Evolutionary conservation across 2,329 filamentous ascomycete genomes (phyloP), one percentile per base, ranked within the genome.

Genomic region (Trichoderma cornu-damae): DNA sequence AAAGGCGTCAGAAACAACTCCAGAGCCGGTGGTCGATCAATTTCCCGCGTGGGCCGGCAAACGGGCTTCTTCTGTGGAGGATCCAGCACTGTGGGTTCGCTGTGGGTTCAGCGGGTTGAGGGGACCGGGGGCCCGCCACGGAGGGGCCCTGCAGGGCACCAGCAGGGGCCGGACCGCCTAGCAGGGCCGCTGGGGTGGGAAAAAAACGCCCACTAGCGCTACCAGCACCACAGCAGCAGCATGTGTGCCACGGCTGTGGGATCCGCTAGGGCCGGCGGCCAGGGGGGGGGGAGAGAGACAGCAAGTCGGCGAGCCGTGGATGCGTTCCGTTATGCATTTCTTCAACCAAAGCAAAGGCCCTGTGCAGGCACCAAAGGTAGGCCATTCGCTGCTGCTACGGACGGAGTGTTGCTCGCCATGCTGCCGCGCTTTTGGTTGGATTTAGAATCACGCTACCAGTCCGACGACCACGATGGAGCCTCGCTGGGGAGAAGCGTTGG

Each of bases 11-110:
- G 50, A 43, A 54, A 32, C 35, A 52, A 43, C 49, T 43, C 32
- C 14, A n/a, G 52, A 28, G 38, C 22, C 37, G 55, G 40, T 44
- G 51, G 49, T 53, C 37, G 42, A 55, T 58, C 57, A 58, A 58
- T 58, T 58, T 58, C 42, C 57, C 32, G 49, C 12, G 57, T 55
- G 57, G 57, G 50, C 50, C 50, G 12, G 44, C 16, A 47, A 18
- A 47, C 28, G 26, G 42, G 35, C 32, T 24, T n/a, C n/a, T 32
- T 14, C 22, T 46, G 49, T 18, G 18, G 42, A 52, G 28, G 42
- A 58, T 48, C 42, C 57, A 38, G 50, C 40, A 42, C 43, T 38
- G 50, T 48, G 57, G 57, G 30, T 53, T 47, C 18, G 20, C 43
- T 56, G 53, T 38, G 32, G 53, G 43, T 37, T 56, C 51, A 38